Conservation (phyloP, 2,329 filamentous ascomycete species). For the Grosmannia clavigera region DNA sequence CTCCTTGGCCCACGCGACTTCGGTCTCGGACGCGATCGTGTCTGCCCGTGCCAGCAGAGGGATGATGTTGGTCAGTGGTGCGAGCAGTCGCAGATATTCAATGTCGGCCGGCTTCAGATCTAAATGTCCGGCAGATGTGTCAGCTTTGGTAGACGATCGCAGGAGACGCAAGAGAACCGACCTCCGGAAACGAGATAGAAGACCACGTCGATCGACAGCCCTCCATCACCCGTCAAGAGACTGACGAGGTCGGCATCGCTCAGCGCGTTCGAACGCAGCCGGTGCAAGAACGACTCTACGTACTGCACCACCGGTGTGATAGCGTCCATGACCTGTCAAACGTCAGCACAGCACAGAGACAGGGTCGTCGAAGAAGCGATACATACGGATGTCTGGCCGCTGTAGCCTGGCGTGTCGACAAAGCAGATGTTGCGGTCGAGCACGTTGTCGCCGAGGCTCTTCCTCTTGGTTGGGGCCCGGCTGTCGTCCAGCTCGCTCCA, state of each 20-base stretch:
- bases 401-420: constrained; percentile 66
- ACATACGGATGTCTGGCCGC: constrained; percentile 39
- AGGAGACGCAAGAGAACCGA: constrained; percentile 26
- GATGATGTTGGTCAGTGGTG: constrained; percentile 68
- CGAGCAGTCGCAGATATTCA: constrained; percentile 57
- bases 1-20: constrained; percentile 47
- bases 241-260: constrained; percentile 63
- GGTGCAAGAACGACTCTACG: constrained; percentile 55
- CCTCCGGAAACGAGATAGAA: constrained; percentile 69
- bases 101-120: constrained; percentile 52
- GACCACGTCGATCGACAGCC: constrained; percentile 71
- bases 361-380: neutral
- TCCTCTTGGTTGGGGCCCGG: constrained; percentile 45
- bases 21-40: constrained; percentile 39
- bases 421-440: constrained; percentile 91
- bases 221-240: constrained; percentile 69
- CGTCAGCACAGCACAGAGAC: constrained; percentile 11
- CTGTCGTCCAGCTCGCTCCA: constrained; percentile 67
- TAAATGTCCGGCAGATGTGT: constrained; percentile 17
- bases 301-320: constrained; percentile 55
- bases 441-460: constrained; percentile 62
- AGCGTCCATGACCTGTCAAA: constrained; percentile 34
- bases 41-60: constrained; percentile 73
- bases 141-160: constrained; percentile 3
- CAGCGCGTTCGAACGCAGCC: constrained; percentile 50